Percentiles rank a stretch among this genome's conserved stretches.
Conservation (phyloP, 345 rosid species). For the Gossypium thurberi region DNA sequence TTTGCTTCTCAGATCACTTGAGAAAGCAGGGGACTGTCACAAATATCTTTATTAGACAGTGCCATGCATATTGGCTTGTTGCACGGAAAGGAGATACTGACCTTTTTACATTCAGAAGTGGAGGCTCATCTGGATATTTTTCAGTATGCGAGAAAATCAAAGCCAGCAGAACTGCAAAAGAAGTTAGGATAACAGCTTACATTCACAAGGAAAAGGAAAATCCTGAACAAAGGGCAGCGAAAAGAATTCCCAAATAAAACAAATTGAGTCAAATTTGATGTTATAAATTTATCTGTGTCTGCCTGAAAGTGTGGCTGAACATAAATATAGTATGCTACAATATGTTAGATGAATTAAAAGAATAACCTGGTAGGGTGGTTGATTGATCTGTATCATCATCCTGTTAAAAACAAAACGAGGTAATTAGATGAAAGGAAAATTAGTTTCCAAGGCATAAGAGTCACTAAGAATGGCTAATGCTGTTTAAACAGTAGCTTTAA, state of each 20-base stretch:
- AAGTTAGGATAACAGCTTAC: slow-evolving; percentile 17
- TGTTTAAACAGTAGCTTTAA: not conserved
- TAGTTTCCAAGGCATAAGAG: slow-evolving; percentile 1
- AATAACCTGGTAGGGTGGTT: slow-evolving; percentile 57
- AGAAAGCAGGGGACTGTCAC: not conserved
- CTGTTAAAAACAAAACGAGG: slow-evolving; percentile 30
- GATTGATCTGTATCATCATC: slow-evolving; percentile 72
- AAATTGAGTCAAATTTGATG: not conserved
- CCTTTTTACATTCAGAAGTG: slow-evolving; percentile 78
- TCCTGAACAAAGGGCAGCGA: not conserved
- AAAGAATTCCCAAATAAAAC: not conserved
- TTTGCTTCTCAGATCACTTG: not conserved
- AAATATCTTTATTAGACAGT: not conserved
- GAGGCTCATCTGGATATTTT: slow-evolving; percentile 84
- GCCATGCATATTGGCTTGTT: slow-evolving; percentile 2
- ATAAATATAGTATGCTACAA: slow-evolving; percentile 1
- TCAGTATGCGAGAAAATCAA: slow-evolving; percentile 85
- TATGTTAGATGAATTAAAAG: slow-evolving; percentile 5
- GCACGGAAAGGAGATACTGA: slow-evolving; percentile 21
- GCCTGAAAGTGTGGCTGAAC: not conserved
- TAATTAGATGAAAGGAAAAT: slow-evolving; percentile 5
- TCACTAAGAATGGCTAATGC: not conserved
- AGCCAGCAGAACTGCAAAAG: slow-evolving; percentile 76
- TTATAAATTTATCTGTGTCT: not conserved
- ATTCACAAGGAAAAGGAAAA: slow-evolving; percentile 4